Evolutionary conservation across 306 rosid species (phyloP).

Genomic region (Sophora flavescens): DNA sequence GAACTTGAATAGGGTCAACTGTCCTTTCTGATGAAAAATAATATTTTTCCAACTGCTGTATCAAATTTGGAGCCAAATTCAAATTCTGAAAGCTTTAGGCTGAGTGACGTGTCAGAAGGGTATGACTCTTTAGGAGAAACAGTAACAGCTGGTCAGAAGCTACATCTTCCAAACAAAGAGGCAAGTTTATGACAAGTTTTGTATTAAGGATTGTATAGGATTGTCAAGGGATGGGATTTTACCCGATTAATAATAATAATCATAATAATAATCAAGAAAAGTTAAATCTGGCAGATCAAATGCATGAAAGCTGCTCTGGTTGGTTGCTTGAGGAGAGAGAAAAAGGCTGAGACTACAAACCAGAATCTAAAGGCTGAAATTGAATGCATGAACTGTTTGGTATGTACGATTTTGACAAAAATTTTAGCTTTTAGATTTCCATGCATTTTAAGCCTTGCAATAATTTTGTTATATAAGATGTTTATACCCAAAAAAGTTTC

Average conservation of each 20-base stretch:
- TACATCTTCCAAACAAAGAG: constrained; percentile 56
- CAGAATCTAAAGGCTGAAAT: constrained; percentile 70
- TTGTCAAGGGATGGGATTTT: constrained; percentile 19
- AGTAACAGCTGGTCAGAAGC: constrained; percentile 48
- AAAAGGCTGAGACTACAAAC: constrained; percentile 67
- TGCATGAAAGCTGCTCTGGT: constrained; percentile 65
- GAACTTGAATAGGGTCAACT: constrained; percentile 74
- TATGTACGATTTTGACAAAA: constrained; percentile 47
- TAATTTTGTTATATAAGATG: not conserved
- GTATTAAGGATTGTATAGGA: constrained; percentile 29
- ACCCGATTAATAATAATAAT: not conserved
- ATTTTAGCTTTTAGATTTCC: constrained; percentile 18
- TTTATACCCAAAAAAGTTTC: constrained; percentile 8
- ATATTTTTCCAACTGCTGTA: constrained; percentile 43
- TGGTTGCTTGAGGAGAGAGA: constrained; percentile 87
- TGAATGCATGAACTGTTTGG: constrained; percentile 66
- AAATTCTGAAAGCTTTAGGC: constrained; percentile 59
- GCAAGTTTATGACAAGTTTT: constrained; percentile 47
- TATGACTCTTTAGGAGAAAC: constrained; percentile 47
- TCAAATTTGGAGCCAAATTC: constrained; percentile 62
- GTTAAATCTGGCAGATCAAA: constrained; percentile 65
- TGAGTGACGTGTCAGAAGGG: constrained; percentile 57
- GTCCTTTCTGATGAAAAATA: constrained; percentile 71
- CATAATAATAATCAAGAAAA: constrained; percentile 8
- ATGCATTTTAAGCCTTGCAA: constrained; percentile 4